Base-by-base conservation (phyloP, 2,329 filamentous ascomycete species). In the Hymenoscyphus infarciens region DNA sequence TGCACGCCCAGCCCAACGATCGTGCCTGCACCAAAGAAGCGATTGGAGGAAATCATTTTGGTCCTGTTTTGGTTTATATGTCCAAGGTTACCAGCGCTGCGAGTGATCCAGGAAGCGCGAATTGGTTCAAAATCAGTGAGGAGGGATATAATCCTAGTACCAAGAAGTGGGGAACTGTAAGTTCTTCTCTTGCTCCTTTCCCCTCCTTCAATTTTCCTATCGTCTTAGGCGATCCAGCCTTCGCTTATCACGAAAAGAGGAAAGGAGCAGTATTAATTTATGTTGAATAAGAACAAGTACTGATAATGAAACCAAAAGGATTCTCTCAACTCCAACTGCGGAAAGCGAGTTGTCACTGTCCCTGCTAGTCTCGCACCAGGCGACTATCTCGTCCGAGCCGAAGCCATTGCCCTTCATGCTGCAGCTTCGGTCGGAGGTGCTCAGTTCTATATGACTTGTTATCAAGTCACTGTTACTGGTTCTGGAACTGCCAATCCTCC, bases 11-110 rank as follows among this genome's bases (percentile, higher is more conserved):
- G 76, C 74, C 74, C 19, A 75, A 75, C 56, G 79, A 82, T 68
- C 77, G 81, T 53, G 73, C 67, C 33, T 83, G 81, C 69, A 66
- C 67, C 22, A 77, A 74, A 55, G 77, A 82, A 65, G 82, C 81
- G 25, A 82, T 85, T 59, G 82, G 82, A 33, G 82, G 82, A 38
- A 77, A 78, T 49, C 82, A 84, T 72, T 82, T 80, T 67, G 81
- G 82, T 10, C 82, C 82, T 1, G 80, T 84, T 38, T 77, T 82
- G 57, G 76, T 82, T 0, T 83, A 83, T 71, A 75, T 83, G 61
- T 77, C 77, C 70, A 78, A 81, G 66, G 82, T 84, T 22, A 64
- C 74, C 29, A 77, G 83, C 68, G 78, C 82, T 3, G 71, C 76
- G 35, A 77, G 74, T 0, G 79, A 81, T 56, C 75, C 77, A 62